phyloP scores from a whole-genome alignment of 2,329 filamentous ascomycete species.

The Diaporthe vaccinii region DNA sequence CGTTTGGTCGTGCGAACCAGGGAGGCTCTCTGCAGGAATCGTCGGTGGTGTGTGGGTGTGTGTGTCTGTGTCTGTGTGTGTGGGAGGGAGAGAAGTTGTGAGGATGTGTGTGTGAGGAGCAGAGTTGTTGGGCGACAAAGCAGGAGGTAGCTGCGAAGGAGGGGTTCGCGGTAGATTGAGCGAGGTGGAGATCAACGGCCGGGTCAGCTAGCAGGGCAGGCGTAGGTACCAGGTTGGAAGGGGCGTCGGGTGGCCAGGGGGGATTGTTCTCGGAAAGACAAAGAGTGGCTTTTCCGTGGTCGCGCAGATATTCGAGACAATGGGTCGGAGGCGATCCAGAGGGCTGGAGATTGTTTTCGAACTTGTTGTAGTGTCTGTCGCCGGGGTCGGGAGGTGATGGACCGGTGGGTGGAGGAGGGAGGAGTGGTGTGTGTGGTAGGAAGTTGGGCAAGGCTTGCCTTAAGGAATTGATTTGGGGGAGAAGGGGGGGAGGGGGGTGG shows the following conservation, averaged over 20 bases:
- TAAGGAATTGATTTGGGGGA: conserved; percentile 28
- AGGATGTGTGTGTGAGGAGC: not conserved
- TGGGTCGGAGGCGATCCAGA: conserved; percentile 15
- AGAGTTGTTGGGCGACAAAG: conserved; percentile 25
- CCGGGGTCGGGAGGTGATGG: conserved; percentile 23
- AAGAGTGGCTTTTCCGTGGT: conserved; percentile 12
- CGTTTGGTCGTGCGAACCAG: conserved; percentile 45
- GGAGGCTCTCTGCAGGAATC: conserved; percentile 14
- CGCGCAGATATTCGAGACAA: conserved; percentile 24
- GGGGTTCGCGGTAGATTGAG: conserved; percentile 23
- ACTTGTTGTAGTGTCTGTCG: conserved; percentile 6
- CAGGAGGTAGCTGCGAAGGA: conserved; percentile 24
- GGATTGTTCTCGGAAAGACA: conserved; percentile 20
- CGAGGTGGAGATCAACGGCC: conserved; percentile 28
- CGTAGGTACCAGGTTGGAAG: conserved; percentile 32
- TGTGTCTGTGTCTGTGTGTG: not conserved
- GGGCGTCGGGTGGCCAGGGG: conserved; percentile 15
- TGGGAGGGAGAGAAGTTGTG: not conserved
- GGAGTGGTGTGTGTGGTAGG: not conserved
- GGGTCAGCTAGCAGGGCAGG: conserved; percentile 14
- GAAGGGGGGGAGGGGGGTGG: conserved; percentile 4
- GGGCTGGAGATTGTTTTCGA: conserved; percentile 25
- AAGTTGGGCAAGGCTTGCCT: conserved; percentile 32
- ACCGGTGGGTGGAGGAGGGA: conserved; percentile 26
- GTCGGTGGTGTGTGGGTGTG: not conserved